phyloP scores from a whole-genome alignment of 1,284 basidiomycete genomes.

The Stygiomarasmius scandens region DNA sequence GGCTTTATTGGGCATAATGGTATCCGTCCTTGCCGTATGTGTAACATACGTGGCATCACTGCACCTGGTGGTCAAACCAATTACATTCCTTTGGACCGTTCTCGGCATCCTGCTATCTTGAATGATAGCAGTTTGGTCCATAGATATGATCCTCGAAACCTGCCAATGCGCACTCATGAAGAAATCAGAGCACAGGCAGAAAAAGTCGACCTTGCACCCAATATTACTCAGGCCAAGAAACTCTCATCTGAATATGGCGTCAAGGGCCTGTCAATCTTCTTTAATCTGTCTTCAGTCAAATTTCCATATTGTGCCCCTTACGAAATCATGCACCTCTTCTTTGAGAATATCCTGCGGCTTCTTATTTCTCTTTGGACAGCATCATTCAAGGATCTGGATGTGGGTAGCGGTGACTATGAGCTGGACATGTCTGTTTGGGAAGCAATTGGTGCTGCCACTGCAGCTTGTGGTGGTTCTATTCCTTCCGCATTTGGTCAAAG shows the following conservation, averaged over 20 bases:
- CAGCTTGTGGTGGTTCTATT: conserved; percentile 28
- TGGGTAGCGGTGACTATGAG: conserved; percentile 28
- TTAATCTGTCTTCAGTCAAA: neutral
- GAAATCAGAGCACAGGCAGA: conserved; percentile 5
- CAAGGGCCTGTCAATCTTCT: conserved; percentile 13
- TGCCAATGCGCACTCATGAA: neutral
- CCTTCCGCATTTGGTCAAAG: conserved; percentile 34
- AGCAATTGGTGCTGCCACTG: conserved; percentile 32
- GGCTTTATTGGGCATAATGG: conserved; percentile 20
- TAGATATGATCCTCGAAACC: neutral
- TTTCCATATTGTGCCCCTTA: conserved; percentile 15
- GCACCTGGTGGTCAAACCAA: neutral
- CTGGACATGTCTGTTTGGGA: conserved; percentile 31
- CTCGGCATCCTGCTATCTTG: conserved; percentile 4
- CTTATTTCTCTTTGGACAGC: conserved; percentile 38
- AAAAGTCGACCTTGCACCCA: conserved; percentile 4
- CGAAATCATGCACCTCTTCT: conserved; percentile 17
- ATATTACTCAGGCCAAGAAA: conserved; percentile 12
- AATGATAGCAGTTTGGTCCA: neutral
- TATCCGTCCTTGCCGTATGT: conserved; percentile 12
- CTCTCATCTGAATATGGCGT: conserved; percentile 8
- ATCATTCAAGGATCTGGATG: conserved; percentile 31
- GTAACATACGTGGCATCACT: conserved; percentile 19
- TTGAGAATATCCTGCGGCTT: conserved; percentile 40
- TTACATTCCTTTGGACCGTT: conserved; percentile 14